These are phyloP conservation scores for Ceratocystis cacaofunesta DNA, from an alignment of 2,329 filamentous ascomycete species.

Conservation along the genomic window DNA sequence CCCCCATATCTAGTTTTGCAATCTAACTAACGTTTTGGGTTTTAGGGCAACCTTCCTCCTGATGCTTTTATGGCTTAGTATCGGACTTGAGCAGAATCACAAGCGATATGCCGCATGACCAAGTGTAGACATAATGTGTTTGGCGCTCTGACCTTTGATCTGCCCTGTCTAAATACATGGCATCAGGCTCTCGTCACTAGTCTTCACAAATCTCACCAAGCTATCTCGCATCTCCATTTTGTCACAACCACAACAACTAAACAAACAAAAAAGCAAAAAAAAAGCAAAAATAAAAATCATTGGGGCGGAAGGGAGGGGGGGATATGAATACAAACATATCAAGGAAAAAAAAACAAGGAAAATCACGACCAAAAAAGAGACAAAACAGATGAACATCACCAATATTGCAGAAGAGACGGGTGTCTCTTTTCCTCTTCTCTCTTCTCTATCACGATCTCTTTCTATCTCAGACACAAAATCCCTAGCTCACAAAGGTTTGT, in stretches of 20 bases:
- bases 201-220: too few relatives aligned
- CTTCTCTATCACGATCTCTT: background rate
- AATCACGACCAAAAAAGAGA: background rate
- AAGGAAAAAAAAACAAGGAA: background rate
- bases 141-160: too few relatives aligned
- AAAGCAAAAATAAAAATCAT: too few relatives aligned
- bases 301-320: too few relatives aligned
- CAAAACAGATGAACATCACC: background rate
- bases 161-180: too few relatives aligned
- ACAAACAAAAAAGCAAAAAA: too few relatives aligned
- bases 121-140: too few relatives aligned
- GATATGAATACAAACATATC: background rate
- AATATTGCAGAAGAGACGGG: background rate
- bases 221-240: too few relatives aligned
- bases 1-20: background rate
- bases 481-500: background rate
- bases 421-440: too few relatives aligned
- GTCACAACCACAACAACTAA: too few relatives aligned
- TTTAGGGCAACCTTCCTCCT: conserved; percentile 13
- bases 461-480: background rate
- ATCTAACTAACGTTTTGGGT: background rate
- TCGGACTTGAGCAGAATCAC: background rate
- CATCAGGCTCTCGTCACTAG: too few relatives aligned
- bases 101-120: too few relatives aligned
- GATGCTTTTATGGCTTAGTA: conserved; percentile 16